Percentiles rank a stretch among this genome's conserved stretches.
These are phyloP conservation scores for Trametes sanguinea DNA, from an alignment of 768 basidiomycete species.

Conservation along the genomic window DNA sequence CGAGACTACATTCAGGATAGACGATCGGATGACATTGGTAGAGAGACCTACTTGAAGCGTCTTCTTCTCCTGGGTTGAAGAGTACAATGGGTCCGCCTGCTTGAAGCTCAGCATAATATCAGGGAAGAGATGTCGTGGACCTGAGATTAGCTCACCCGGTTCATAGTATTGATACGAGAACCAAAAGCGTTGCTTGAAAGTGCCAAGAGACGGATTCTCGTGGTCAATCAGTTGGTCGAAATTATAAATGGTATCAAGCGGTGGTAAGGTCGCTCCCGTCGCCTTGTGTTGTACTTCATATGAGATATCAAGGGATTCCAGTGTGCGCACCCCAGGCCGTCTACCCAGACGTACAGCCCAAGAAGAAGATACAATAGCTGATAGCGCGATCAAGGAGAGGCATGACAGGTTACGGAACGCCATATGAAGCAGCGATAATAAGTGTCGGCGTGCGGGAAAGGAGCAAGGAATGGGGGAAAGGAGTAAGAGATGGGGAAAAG, in stretches of 20 bases:
- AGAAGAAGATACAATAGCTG: conserved; percentile 39
- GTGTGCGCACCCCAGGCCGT: conserved; percentile 35
- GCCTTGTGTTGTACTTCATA: too few relatives aligned
- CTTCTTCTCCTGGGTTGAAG: conserved; percentile 64
- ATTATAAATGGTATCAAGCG: conserved; percentile 39
- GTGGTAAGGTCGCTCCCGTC: background rate
- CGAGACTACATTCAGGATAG: conserved; percentile 17
- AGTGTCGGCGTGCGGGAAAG: too few relatives aligned
- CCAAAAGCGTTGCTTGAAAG: conserved; percentile 77
- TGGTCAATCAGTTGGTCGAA: conserved; percentile 59
- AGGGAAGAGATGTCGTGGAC: background rate
- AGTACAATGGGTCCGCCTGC: conserved; percentile 59
- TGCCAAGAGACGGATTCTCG: conserved; percentile 59
- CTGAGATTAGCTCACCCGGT: conserved; percentile 24
- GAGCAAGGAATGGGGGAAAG: too few relatives aligned
- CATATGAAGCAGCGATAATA: too few relatives aligned
- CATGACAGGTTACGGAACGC: too few relatives aligned
- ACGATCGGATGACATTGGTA: conserved; percentile 22
- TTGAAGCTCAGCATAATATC: background rate
- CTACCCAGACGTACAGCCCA: conserved; percentile 43
- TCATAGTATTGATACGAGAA: conserved; percentile 69
- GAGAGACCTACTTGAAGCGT: conserved; percentile 45
- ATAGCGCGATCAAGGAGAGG: too few relatives aligned
- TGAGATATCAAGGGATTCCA: too few relatives aligned
- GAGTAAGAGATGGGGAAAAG: too few relatives aligned